Percentiles rank a stretch among this genome's conserved stretches.
Evolutionary conservation across 768 basidiomycete genomes (phyloP).

Genomic region (Pleurotus giganteus): DNA sequence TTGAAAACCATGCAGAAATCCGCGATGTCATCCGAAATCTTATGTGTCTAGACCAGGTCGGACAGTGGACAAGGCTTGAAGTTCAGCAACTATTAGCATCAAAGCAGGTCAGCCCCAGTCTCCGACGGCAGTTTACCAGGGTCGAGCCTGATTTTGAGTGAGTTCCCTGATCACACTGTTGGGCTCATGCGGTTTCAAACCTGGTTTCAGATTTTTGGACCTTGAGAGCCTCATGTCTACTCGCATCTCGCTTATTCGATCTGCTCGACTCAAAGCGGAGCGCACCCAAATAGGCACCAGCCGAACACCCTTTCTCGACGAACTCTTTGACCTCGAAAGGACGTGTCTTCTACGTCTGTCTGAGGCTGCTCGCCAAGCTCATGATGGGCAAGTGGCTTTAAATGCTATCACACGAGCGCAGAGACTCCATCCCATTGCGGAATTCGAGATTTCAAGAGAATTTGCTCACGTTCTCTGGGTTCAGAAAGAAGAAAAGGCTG

Average conservation of each 20-base stretch:
- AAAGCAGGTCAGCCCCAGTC: constrained; percentile 28
- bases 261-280: constrained; percentile 66
- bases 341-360: constrained; percentile 70
- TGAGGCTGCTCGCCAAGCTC: constrained; percentile 62
- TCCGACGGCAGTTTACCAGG: constrained; percentile 43
- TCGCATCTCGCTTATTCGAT: constrained; percentile 76
- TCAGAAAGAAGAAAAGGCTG: constrained; percentile 80
- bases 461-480: constrained; percentile 90
- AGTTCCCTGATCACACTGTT: constrained; percentile 24
- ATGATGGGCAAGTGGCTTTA: constrained; percentile 77
- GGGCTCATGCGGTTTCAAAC: not conserved
- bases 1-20: constrained; percentile 80
- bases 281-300: constrained; percentile 76
- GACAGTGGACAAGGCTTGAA: constrained; percentile 50
- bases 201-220: constrained; percentile 59
- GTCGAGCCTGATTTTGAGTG: constrained; percentile 67
- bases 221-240: constrained; percentile 80
- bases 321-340: constrained; percentile 62
- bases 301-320: constrained; percentile 46
- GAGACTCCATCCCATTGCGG: constrained; percentile 43
- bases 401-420: constrained; percentile 83
- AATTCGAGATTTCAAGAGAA: constrained; percentile 65
- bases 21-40: constrained; percentile 66
- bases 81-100: constrained; percentile 31
- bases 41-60: constrained; percentile 79